Base-by-base conservation (phyloP, 2,329 filamentous ascomycete genomes). In the Diaporthe velutina region DNA sequence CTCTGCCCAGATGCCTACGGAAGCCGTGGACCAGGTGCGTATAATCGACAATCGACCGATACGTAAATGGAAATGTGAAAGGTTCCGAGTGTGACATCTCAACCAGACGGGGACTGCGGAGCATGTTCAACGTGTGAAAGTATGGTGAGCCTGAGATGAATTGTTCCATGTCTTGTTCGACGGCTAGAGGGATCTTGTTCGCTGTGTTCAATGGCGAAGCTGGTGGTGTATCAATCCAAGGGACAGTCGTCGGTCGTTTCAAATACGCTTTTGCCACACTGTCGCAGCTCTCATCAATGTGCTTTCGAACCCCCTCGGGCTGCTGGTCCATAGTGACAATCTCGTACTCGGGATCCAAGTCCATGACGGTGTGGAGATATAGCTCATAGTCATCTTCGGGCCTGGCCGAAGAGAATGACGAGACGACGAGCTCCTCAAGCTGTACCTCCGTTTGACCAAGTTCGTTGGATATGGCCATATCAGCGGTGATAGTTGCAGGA, bases 261-360 rank as follows among this genome's bases (percentile, higher is more conserved):
- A 58, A 28, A 70, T 80, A 84, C 60, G 82, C 84, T 0, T 81
- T 78, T 12, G 82, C 82, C 6, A 86, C 83, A 15, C 82, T 80
- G 22, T 82, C 79, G 68, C 83, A 85, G 64, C 79, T 83, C 77
- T 86, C 83, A 5, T 80, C 67, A 0, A 86, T 77, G 4, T 71
- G 0, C 28, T 58, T 13, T 68, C 68, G 0, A 71, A 35, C 1
- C 52, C 76, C 6, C 68, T 30, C 19, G 73, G 15, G 2, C 77
- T 68, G 2, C 4, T 5, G n/a, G 28, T 7, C 2, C 30, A 74
- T 61, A 0, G 64, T 67, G 4, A 83, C 75, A 19, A 87, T 83
- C 55, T 83, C 81, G 42, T 85, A 80, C 17, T 84, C 84, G 0
- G 86, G 85, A 61, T 87, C 85, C 6, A 85, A 33, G n/a, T 85